These are phyloP conservation scores for Clonostachys rosea DNA, from an alignment of 2,329 filamentous ascomycete species.

Conservation along the genomic window DNA sequence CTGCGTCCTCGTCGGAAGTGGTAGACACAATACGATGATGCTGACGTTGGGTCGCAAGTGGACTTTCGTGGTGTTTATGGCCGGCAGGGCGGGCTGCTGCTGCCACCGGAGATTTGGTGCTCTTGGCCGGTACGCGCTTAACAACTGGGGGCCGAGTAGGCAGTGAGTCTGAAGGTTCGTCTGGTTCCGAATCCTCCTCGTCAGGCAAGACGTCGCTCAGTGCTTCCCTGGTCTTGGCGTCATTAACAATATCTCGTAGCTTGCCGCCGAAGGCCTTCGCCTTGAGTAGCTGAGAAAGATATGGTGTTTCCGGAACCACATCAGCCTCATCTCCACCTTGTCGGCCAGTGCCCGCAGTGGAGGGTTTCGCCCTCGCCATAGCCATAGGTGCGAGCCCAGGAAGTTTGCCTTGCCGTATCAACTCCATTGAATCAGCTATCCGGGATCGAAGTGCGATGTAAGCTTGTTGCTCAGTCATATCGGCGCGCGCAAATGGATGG, in stretches of 20 bases:
- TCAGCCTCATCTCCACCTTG: constrained; percentile 13
- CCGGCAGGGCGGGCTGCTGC: constrained; percentile 43
- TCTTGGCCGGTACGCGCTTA: constrained; percentile 56
- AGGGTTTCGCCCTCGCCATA: neutral
- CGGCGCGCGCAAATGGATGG: constrained; percentile 28
- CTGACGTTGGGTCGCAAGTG: neutral
- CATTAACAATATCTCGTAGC: constrained; percentile 51
- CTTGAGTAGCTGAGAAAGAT: constrained; percentile 63
- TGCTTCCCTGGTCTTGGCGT: constrained; percentile 51
- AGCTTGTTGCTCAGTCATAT: constrained; percentile 43
- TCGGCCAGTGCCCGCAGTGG: neutral
- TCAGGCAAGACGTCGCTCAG: constrained; percentile 45
- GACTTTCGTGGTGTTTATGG: constrained; percentile 36
- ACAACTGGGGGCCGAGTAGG: constrained; percentile 29
- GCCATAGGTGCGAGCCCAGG: neutral
- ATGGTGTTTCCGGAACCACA: constrained; percentile 55
- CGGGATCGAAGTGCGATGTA: constrained; percentile 36
- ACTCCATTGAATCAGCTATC: constrained; percentile 39
- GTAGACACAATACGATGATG: constrained; percentile 3
- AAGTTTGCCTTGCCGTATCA: neutral
- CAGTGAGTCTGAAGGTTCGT: constrained; percentile 15
- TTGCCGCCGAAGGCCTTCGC: constrained; percentile 57
- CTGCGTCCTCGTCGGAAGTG: constrained; percentile 37
- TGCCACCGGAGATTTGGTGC: constrained; percentile 45
- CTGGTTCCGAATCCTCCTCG: constrained; percentile 43